Conservation (phyloP, 2,329 filamentous ascomycete genomes). For the Colletotrichum sansevieriae region DNA sequence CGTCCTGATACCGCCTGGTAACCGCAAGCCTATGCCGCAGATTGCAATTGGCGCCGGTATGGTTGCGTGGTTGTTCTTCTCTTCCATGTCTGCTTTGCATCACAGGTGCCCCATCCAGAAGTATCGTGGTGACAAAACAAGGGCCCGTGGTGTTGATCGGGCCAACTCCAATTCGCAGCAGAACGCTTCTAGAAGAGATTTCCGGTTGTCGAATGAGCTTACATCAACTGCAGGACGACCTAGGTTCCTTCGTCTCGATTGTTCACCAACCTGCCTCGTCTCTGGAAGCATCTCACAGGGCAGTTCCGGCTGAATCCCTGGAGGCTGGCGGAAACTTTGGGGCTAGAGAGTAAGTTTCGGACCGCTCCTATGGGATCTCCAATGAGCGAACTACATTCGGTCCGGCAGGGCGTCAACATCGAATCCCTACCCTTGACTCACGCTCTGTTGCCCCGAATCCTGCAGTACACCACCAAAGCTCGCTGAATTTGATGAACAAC, state of each 20-base stretch:
- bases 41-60: conserved; percentile 24
- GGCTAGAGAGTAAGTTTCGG: background rate
- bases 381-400: background rate
- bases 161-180: background rate
- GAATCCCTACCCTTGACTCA: conserved; percentile 11
- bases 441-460: background rate
- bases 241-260: too few relatives aligned
- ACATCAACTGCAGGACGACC: background rate
- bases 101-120: too few relatives aligned
- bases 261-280: too few relatives aligned
- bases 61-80: background rate
- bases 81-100: background rate
- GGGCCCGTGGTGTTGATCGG: background rate
- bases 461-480: background rate
- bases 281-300: background rate
- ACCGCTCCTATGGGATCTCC: conserved; percentile 1
- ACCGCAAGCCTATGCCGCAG: conserved; percentile 36
- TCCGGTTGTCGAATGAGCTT: background rate
- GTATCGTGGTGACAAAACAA: background rate
- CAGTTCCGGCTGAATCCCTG: background rate
- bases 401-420: background rate
- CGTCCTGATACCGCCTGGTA: conserved; percentile 34
- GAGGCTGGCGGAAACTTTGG: background rate
- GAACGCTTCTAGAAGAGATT: background rate
- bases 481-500: background rate